These are phyloP conservation scores for Exserohilum rostratum DNA, from an alignment of 2,329 filamentous ascomycete species.

Conservation along the genomic window DNA sequence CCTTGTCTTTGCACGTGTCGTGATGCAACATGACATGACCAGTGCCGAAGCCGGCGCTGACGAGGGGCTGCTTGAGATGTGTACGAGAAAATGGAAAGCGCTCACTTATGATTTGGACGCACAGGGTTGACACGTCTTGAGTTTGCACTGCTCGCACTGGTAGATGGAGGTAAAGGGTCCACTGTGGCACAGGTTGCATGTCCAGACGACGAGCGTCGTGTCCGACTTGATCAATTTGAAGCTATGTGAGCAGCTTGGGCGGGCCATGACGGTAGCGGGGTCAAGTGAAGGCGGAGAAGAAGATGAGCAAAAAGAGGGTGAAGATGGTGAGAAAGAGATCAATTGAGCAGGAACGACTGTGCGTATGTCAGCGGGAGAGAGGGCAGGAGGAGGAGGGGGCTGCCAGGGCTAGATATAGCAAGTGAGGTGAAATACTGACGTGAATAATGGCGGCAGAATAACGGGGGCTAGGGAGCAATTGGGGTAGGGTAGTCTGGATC, in stretches of 20 bases:
- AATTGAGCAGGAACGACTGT: constrained; percentile 21
- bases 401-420: constrained; percentile 33
- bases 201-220: constrained; percentile 58
- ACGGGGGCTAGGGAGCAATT: constrained; percentile 22
- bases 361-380: constrained; percentile 28
- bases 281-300: constrained; percentile 14
- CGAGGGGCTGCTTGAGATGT: neutral
- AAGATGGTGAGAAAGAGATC: neutral
- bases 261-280: constrained; percentile 54
- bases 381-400: constrained; percentile 20
- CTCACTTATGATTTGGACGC: constrained; percentile 51
- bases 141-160: constrained; percentile 58
- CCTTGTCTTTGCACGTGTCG: constrained; percentile 16
- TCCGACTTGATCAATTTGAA: constrained; percentile 61
- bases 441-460: constrained; percentile 23
- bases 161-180: constrained; percentile 59
- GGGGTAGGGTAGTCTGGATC: constrained; percentile 22
- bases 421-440: constrained; percentile 26
- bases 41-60: no score
- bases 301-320: neutral
- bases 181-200: constrained; percentile 59
- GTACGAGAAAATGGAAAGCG: neutral
- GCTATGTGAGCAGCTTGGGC: constrained; percentile 55
- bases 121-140: constrained; percentile 58
- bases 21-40: constrained; percentile 8